Evolutionary conservation across 2,329 filamentous ascomycete genomes (phyloP).

Genomic region (Xylaria sp.): DNA sequence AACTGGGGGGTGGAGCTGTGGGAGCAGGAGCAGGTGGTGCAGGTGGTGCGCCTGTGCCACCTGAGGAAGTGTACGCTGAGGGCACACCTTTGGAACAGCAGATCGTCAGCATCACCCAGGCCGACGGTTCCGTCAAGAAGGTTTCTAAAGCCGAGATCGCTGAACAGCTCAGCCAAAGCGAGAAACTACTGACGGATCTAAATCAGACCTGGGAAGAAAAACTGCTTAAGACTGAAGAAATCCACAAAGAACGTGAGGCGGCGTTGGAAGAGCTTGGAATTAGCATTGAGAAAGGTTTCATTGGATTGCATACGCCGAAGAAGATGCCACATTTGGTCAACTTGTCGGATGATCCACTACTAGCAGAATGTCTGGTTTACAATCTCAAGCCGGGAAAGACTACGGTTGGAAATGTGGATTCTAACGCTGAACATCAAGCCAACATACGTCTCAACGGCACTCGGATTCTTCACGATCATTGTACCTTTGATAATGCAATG

Average conservation of each 20-base stretch:
- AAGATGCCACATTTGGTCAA: conserved; percentile 99
- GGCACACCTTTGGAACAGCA: conserved; percentile 94
- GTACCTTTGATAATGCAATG: conserved; percentile 85
- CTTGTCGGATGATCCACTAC: conserved; percentile 89
- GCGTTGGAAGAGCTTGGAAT: conserved; percentile 97
- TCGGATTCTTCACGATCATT: conserved; percentile 91
- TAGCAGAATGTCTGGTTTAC: conserved; percentile 96
- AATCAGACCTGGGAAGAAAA: conserved; percentile 99
- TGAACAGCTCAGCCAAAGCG: conserved; percentile 93
- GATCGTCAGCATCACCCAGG: conserved; percentile 89
- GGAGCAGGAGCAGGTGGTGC: too few species aligned
- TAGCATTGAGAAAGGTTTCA: conserved; percentile 98
- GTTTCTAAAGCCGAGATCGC: conserved; percentile 98
- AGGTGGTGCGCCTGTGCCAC: conserved; percentile 55
- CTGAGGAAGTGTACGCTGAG: conserved; percentile 88
- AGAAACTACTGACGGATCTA: conserved; percentile 93
- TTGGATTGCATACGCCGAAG: conserved; percentile 94
- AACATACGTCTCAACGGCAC: conserved; percentile 95
- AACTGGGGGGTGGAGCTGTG: conserved; percentile 71
- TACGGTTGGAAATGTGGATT: conserved; percentile 92
- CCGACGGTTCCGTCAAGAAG: conserved; percentile 89
- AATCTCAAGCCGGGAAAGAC: conserved; percentile 96
- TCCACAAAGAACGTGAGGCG: conserved; percentile 95
- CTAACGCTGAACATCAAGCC: conserved; percentile 75
- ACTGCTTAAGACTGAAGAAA: conserved; percentile 91